Evolutionary conservation across 2,329 filamentous ascomycete genomes (phyloP).

Genomic region (Microthyrium microscopicum): DNA sequence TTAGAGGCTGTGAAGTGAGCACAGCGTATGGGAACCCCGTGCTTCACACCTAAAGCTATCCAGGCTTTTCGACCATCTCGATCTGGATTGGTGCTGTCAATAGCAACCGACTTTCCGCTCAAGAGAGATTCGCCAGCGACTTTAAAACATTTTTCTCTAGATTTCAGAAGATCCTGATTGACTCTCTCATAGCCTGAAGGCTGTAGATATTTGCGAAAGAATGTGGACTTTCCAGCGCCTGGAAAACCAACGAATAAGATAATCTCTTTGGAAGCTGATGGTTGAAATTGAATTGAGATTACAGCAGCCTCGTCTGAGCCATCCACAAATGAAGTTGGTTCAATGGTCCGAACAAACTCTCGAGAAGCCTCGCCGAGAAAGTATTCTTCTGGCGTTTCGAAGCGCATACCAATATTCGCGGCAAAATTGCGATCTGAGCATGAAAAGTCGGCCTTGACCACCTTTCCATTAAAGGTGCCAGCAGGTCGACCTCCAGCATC

Average conservation of each 20-base stretch:
- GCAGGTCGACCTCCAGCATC: conserved; percentile 54
- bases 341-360: conserved; percentile 53
- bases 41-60: conserved; percentile 55
- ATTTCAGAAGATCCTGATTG: conserved; percentile 82
- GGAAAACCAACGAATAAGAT: conserved; percentile 62
- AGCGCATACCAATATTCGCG: conserved; percentile 63
- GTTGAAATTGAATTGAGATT: not conserved
- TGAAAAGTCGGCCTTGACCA: conserved; percentile 38
- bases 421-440: conserved; percentile 61
- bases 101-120: conserved; percentile 2
- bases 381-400: conserved; percentile 81
- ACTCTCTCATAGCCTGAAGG: conserved; percentile 67
- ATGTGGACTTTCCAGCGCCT: conserved; percentile 81
- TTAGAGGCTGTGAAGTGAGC: conserved; percentile 64
- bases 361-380: conserved; percentile 55
- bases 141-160: conserved; percentile 52
- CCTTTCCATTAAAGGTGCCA: conserved; percentile 19
- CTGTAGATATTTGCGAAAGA: conserved; percentile 63
- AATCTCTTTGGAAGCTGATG: not conserved
- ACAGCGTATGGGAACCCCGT: conserved; percentile 63
- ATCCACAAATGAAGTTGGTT: conserved; percentile 32
- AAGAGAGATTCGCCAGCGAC: conserved; percentile 49
- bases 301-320: not conserved
- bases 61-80: conserved; percentile 60
- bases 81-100: conserved; percentile 90